Base-by-base conservation (phyloP, 2,329 filamentous ascomycete species). In the Talaromyces piceae region DNA sequence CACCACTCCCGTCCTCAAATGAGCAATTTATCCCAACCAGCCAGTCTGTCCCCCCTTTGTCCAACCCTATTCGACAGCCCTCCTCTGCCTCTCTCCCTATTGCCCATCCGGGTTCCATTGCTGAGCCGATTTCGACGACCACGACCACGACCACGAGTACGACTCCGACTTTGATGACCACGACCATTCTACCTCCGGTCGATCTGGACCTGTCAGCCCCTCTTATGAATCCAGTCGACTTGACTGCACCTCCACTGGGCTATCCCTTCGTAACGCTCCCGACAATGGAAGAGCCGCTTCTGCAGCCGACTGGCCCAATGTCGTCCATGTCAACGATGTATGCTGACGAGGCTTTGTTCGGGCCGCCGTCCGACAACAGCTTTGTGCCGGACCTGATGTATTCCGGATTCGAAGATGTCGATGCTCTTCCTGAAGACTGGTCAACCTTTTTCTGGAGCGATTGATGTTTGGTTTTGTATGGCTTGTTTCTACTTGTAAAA, bases 341-440 rank as follows among this genome's bases (percentile, higher is more conserved):
- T 37, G 23, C 33, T 12, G 47, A 53, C 25, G 53, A 55, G 7
- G 31, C 30, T 12, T 37, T 53, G 23, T 55, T 55, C 30, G 37
- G 48, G 20, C 28, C 49, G 4, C 16, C 44, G 28, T 37, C 50
- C 13, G 53, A 55, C 47, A 18, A 22, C 27, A 45, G 50, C 50
- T 47, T 48, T 33, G 31, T 46, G 39, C 43, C 46, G 7, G 53
- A 55, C 27, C 44, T 47, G 41, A 51, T 47, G 41, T 55, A 53
- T 31, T 50, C 45, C 11, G 50, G 53, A n/a, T 55, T 55, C 30
- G 50, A 53, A 50, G 53, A 55, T 26, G 44, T 73, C 50, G 68
- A 63, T 44, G 67, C 68, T 26, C 70, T 72, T 5, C 63, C 70
- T 2, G 68, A 74, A 28, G 74, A 77, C 58, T 77, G 74, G 74